Base-by-base conservation (phyloP, 2,329 filamentous ascomycete species). In the Colletotrichum simmondsii region DNA sequence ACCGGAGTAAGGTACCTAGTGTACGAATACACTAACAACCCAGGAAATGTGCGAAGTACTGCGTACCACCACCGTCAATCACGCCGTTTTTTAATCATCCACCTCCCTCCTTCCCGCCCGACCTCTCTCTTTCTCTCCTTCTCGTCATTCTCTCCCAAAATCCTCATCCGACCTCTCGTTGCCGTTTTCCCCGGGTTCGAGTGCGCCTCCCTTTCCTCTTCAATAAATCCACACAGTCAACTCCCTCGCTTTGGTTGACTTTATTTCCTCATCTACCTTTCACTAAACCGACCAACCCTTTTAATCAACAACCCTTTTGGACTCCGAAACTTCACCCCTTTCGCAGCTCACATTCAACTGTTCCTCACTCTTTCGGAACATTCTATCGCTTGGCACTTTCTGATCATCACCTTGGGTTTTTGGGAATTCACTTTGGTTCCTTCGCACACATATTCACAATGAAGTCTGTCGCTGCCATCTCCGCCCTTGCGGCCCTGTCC, bases 401-500 rank as follows among this genome's bases (percentile, higher is more conserved):
- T 54, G 16, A 32, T 37, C 59, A 63, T 73, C 70, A 58, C 61
- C 75, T 68, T 75, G 10, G 37, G 28, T 53, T 57, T 72, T 42
- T 57, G 52, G 66, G 32, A 56, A 57, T 65, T 46, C 22, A 37
- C 60, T 66, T 42, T 46, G 28, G 32, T 58, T 12, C 35, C 63
- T 73, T 70, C 77, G 74, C 14, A 11, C 49, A 64, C 28, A 26
- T 22, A n/a, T 49, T 77, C 78, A 86, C 65, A 72, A 90, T 90
- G 89, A 88, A 86, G 81, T 83, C 84, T 35, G 81, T 83, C 73
- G 76, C 83, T 76, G 75, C 90, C 72, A 79, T 87, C 64, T 84
- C 87, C 72, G 85, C 83, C 77, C 80, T 91, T 76, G 85, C 86
- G 75, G 85, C 85, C 77, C 78, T 85, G 73, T 80, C 79, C 71